Percentiles rank a stretch among this genome's conserved stretches.
Conservation (phyloP, 768 basidiomycete genomes). For the Suillus spraguei region DNA sequence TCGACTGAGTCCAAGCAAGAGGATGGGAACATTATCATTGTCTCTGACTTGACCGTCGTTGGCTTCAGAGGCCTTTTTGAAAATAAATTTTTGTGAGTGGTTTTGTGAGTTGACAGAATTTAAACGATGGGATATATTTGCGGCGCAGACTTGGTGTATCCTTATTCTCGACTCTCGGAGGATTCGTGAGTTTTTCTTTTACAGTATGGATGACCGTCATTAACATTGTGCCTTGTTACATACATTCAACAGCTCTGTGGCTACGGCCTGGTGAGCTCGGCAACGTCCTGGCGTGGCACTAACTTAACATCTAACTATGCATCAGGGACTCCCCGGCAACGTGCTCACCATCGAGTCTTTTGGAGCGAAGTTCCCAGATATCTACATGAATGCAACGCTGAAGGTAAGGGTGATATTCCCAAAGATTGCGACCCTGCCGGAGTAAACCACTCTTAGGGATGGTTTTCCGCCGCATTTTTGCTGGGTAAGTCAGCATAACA, state of each 20-base stretch:
- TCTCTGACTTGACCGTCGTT: conserved; percentile 16
- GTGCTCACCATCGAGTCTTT: conserved; percentile 38
- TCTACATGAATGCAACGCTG: conserved; percentile 30
- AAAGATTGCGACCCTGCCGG: background rate
- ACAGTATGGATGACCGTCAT: conserved; percentile 2
- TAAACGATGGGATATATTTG: conserved; percentile 5
- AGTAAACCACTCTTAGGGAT: conserved; percentile 25
- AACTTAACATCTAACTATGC: background rate
- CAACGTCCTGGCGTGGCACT: background rate
- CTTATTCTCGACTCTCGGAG: conserved; percentile 34
- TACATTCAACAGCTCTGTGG: conserved; percentile 29
- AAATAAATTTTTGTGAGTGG: conserved; percentile 30
- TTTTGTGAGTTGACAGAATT: background rate
- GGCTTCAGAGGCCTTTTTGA: conserved; percentile 33
- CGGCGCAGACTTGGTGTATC: conserved; percentile 31
- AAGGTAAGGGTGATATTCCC: conserved; percentile 21
- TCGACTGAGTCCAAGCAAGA: background rate
- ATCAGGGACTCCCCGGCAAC: conserved; percentile 33
- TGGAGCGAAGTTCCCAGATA: conserved; percentile 34
- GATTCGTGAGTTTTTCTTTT: conserved; percentile 29
- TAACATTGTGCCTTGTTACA: background rate
- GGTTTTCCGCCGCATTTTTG: conserved; percentile 33
- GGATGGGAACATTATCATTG: background rate
- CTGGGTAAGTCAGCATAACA: conserved; percentile 22
- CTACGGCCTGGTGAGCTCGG: conserved; percentile 29